Base-by-base conservation (phyloP, 2,329 filamentous ascomycete genomes). In the Xylariaceae sp. region DNA sequence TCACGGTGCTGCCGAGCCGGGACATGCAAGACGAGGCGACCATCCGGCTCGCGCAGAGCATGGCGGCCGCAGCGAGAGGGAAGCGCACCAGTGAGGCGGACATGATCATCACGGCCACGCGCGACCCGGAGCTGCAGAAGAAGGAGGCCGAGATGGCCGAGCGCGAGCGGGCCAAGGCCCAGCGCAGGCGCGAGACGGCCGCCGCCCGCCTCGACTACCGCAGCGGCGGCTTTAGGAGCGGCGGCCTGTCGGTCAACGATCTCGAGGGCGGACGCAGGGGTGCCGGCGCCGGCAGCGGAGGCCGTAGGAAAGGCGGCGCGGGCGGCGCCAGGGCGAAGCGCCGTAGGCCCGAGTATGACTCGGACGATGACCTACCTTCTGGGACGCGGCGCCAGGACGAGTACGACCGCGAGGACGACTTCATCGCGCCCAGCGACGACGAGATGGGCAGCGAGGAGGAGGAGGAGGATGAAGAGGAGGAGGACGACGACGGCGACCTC, bases 331-430 rank as follows among this genome's bases (percentile, higher is more conserved):
- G 73, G 47, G 62, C 66, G 31, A 77, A 75, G 63, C 68, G 71
- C 53, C 69, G 70, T 21, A 69, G 71, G 27, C 68, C 71, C 43
- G 84, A 85, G 50, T 85, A 87, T 44, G 84, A 89, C 53, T 86
- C 86, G 7, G 85, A 88, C 52, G 83, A 87, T 50, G 83, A 85
- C 43, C 69, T 81, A 24, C 76, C 78, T 12, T 72, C 74, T 26
- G 76, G 78, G 21, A 68, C 68, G 31, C 72, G 73, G 21, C 74
- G 76, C 36, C 74, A 82, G 43, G 83, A 89, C 48, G 83, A 87
- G 51, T 90, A 90, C 56, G 85, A 89, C 46, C 73, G 83, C 56
- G 83, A 83, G 23, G 85, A 90, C 54, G 85, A 83, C 41, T 90
- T 90, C 57, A 74, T 90, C 40, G 85, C 83, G 3, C 71, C 71